Base-by-base conservation (phyloP, 768 basidiomycete genomes). In the Cytidiella melzeri region DNA sequence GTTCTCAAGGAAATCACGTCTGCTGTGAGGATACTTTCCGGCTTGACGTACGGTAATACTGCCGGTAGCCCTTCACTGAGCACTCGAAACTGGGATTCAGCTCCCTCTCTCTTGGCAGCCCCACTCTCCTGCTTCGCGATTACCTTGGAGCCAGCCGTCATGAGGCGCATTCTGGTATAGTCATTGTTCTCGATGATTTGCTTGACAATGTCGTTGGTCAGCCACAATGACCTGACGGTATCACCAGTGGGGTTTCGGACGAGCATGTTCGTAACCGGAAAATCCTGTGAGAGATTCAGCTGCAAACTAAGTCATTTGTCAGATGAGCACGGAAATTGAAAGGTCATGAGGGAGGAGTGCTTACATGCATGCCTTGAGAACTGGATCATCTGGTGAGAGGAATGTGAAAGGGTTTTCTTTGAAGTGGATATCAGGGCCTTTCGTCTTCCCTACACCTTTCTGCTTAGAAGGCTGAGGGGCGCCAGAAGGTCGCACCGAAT, bases 381-480 rank as follows among this genome's bases (percentile, higher is more conserved):
- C 76, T 4, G 82, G 81, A 60, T 96, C 85, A 50, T 81, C 71
- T 2, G 80, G 72, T 1, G 79, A 61, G 25, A 97, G 68, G 69
- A 86, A 93, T 0, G 87, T 91, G 64, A 87, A 96, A 1, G 94
- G 93, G 64, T 89, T 90, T 64, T 98, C 94, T 62, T 86, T 92
- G 74, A 72, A 58, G 54, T 64, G 56, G 61, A 71, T 21, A 54
- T 63, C 42, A 57, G 34, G 45, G 44, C 59, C 58, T 40, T 62
- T 55, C 0, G 53, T 43, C 10, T 58, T 15, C 54, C 58, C 41
- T 57, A 60, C 30, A 57, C 53, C 36, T 56, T 59, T 26, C 49
- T 51, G 37, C 45, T 39, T 42, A 34, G 30, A 34, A 34, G 30
- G 15, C 30, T 7, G 30, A 34, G 50, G 15, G 6, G 53, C 9